Conservation (phyloP, 2,329 filamentous ascomycete genomes). For the Aspergillus texensis region DNA sequence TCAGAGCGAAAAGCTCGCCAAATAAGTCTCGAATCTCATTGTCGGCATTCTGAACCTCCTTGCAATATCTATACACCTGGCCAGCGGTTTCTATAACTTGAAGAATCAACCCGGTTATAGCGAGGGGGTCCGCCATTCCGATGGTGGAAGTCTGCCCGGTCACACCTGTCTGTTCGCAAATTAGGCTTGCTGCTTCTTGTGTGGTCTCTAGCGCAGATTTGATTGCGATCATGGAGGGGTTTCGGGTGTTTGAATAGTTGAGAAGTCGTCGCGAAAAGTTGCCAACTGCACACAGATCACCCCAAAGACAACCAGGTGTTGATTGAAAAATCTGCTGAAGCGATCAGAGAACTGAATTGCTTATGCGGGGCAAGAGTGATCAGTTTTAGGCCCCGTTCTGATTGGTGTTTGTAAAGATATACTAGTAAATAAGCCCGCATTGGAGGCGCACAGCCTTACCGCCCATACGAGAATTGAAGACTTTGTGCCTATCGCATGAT, state of each 20-base stretch:
- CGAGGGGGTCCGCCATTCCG: background rate
- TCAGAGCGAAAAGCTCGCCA: background rate
- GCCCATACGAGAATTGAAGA: no score
- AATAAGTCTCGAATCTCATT: background rate
- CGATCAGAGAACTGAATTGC: background rate
- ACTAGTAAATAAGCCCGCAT: background rate
- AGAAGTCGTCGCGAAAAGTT: background rate
- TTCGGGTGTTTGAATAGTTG: background rate
- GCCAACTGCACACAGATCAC: background rate
- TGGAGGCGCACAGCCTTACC: background rate
- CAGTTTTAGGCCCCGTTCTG: background rate
- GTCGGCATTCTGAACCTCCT: background rate
- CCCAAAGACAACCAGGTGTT: background rate
- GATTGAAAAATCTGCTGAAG: background rate
- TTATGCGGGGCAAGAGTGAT: background rate
- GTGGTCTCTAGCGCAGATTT: background rate
- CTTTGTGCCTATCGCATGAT: no score
- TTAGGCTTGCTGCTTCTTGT: background rate
- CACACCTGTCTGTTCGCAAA: background rate
- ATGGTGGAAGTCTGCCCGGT: background rate
- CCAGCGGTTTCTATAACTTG: background rate
- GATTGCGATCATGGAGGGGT: background rate
- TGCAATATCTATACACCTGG: background rate
- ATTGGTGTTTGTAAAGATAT: background rate
- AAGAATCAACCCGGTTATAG: background rate